Base-by-base conservation (phyloP, 2,329 filamentous ascomycete species). In the Orbilia javanica region DNA sequence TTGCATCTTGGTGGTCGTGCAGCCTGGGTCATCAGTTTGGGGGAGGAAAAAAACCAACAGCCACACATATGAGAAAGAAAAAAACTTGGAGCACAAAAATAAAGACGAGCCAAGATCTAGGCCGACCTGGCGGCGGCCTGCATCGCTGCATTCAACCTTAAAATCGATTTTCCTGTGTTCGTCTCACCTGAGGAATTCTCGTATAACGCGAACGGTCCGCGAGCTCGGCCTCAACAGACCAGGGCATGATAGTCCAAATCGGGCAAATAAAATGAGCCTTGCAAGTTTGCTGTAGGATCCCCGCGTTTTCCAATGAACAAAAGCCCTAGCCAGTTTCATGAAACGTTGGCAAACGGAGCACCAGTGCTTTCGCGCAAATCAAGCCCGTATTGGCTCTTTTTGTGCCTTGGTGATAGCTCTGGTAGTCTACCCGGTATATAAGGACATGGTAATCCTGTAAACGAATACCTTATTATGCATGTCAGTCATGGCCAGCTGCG, bases 81-180 rank as follows among this genome's bases (percentile, higher is more conserved):
- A 34, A 44, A 44, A 44, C 42, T 20, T 20, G 42, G 31, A 42
- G 34, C 31, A 60, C 55, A 39, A 60, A 57, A 36, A 57, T 36
- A 3, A 53, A 25, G 18, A 57, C n/a, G 10, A 57, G 55, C 55
- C 55, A 60, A 60, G 55, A 60, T 60, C 55, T 60, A 60, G 55
- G 55, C 55, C 55, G 55, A 42, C 55, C 34, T 25, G 55, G 22
- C 52, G 52, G 52, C 31, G 55, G 20, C 34, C 55, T 42, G 55
- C 55, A 39, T 31, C 52, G 15, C 55, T 42, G 55, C 55, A 60
- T 60, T 60, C 53, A 60, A 60, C 53, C 53, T 60, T 60, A 60
- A 60, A 60, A 60, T 60, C 42, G 34, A 31, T 25, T 60, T 39
- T 60, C 53, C 53, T 60, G 31, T 42, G 18, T 60, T 36, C 34